Evolutionary conservation across 345 rosid species (phyloP).

Genomic region (Microcos paniculata): DNA sequence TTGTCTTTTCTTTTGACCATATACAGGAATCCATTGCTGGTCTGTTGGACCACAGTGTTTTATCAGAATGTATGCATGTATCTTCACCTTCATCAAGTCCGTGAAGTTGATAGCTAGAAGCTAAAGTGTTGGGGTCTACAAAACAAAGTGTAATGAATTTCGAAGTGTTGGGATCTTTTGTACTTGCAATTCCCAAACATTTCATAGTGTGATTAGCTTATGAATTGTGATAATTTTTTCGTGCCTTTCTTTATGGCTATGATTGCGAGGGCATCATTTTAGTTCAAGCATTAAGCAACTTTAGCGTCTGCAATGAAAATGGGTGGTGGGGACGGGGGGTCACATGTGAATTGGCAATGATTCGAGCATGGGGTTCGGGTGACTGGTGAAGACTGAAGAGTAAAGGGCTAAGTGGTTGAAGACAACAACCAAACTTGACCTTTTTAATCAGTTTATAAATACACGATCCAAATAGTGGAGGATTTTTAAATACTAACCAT

Average conservation of each 20-base stretch:
- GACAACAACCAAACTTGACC: background rate
- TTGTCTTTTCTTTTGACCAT: slow-evolving; percentile 9
- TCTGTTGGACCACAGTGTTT: background rate
- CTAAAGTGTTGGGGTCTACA: background rate
- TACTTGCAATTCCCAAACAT: background rate
- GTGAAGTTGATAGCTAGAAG: background rate
- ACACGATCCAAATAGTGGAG: background rate
- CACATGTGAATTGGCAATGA: background rate
- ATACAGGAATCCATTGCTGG: background rate
- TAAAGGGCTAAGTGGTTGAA: background rate
- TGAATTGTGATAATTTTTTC: background rate
- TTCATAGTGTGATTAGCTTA: background rate
- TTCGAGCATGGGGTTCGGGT: background rate
- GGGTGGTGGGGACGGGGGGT: background rate
- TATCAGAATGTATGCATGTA: background rate
- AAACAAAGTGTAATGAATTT: background rate
- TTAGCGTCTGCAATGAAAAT: background rate
- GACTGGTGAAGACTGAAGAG: no score
- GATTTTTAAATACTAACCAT: background rate
- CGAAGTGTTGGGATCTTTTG: background rate
- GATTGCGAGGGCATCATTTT: background rate
- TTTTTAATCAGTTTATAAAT: background rate
- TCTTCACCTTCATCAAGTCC: background rate
- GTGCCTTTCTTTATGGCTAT: background rate
- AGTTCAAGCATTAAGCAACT: background rate